A percentile compares a stretch with the other conserved stretches of the same genome.
Conservation (phyloP, 768 basidiomycete species). For the Calvatia gigantea region DNA sequence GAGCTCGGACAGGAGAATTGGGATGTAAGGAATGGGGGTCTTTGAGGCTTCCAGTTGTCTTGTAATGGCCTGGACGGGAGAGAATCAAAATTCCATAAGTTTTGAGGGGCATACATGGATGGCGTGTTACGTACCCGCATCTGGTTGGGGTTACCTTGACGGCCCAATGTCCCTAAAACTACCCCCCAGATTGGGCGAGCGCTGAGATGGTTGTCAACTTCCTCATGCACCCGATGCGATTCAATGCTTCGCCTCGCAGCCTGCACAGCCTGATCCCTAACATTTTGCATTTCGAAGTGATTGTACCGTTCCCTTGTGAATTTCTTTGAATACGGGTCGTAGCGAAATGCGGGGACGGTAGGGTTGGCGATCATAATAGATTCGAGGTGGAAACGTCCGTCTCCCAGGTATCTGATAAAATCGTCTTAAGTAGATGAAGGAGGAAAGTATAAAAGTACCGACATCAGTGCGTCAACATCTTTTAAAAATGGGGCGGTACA, state of each 20-base stretch:
- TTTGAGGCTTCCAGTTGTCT: constrained; percentile 57
- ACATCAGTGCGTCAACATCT: constrained; percentile 90
- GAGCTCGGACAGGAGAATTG: constrained; percentile 93
- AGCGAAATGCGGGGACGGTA: constrained; percentile 88
- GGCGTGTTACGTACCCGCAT: constrained; percentile 49
- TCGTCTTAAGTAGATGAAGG: constrained; percentile 1
- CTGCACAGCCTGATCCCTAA: constrained; percentile 73
- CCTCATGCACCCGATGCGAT: constrained; percentile 20
- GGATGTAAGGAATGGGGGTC: constrained; percentile 70
- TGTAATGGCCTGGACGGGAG: constrained; percentile 57
- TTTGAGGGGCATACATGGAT: neutral
- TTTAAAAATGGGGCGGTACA: constrained; percentile 87
- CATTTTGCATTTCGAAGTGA: constrained; percentile 79
- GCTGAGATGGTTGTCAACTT: neutral
- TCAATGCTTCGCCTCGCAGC: constrained; percentile 65
- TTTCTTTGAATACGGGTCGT: constrained; percentile 98
- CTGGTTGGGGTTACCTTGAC: constrained; percentile 91
- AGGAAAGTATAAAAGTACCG: constrained; percentile 25
- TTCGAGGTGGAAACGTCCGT: constrained; percentile 97
- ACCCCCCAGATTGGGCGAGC: constrained; percentile 74
- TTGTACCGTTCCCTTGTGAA: constrained; percentile 90
- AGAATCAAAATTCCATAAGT: neutral
- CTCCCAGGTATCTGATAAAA: constrained; percentile 80
- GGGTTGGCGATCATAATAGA: constrained; percentile 99
- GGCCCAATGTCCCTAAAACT: constrained; percentile 88